Evolutionary conservation across 495 filamentous ascomycete species (phyloP), one percentile per base, ranked within the genome.

Genomic region (Astrocystis sublimbata): DNA sequence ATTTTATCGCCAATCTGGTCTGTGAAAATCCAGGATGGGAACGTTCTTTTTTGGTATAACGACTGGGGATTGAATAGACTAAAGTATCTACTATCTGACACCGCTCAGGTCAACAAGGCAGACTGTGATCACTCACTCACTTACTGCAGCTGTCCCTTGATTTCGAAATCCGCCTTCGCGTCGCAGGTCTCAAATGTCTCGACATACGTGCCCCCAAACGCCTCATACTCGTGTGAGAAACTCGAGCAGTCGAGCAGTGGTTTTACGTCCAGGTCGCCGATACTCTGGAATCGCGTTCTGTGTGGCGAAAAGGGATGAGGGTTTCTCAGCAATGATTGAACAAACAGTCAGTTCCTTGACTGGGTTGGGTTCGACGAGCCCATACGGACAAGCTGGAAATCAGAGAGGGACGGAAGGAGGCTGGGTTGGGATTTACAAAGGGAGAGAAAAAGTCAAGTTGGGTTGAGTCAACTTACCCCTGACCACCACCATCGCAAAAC

Each of bases 81-180:
- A n/a, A n/a, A n/a, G n/a, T n/a, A n/a, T n/a, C n/a, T n/a, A n/a
- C n/a, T n/a, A n/a, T n/a, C n/a, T n/a, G n/a, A n/a, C n/a, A n/a
- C n/a, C n/a, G n/a, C n/a, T n/a, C n/a, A n/a, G n/a, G n/a, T n/a
- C n/a, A n/a, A n/a, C n/a, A n/a, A n/a, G n/a, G n/a, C n/a, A n/a
- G n/a, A n/a, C n/a, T n/a, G n/a, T n/a, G n/a, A n/a, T n/a, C n/a
- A n/a, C n/a, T n/a, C n/a, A n/a, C n/a, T n/a, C n/a, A n/a, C n/a
- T 54, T 33, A 58, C 15, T 58, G 55, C 17, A 58, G 17, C 42
- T 10, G 17, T 2, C 56, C 55, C 30, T 36, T 47, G 13, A 59
- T 49, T 13, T 59, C 56, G 12, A 59, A 50, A 13, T 49, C 42
- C 2, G 42, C 10, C 13, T 36, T 19, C 2, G 56, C 17, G 12